These are phyloP conservation scores for Crithidia brevicula DNA, from an alignment of 208 protist genomes.

Conservation along the genomic window DNA sequence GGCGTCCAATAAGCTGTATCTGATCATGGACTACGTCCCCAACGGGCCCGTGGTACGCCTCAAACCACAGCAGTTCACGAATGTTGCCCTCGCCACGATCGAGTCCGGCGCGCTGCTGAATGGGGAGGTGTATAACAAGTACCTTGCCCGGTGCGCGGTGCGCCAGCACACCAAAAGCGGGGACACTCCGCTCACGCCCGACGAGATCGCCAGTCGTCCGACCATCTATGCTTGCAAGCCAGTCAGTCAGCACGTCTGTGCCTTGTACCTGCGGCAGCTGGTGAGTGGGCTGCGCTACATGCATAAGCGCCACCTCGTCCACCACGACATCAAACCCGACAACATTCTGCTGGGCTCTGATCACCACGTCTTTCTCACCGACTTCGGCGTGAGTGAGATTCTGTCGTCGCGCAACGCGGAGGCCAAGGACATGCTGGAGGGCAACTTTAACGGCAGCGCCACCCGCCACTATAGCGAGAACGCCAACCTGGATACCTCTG, in stretches of 20 bases:
- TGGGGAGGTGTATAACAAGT: conserved; percentile 37
- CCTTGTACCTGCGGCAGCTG: conserved; percentile 72
- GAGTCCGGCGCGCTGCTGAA: conserved; percentile 38
- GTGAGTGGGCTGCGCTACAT: conserved; percentile 78
- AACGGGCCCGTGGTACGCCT: conserved; percentile 74
- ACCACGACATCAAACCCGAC: conserved; percentile 87
- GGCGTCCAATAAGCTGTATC: conserved; percentile 82
- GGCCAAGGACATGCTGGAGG: conserved; percentile 13
- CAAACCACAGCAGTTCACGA: conserved; percentile 38
- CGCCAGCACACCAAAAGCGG: conserved; percentile 27
- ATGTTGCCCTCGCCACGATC: conserved; percentile 28
- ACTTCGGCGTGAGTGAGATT: conserved; percentile 85
- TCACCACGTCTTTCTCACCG: conserved; percentile 65
- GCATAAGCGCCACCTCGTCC: conserved; percentile 73
- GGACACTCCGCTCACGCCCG: conserved; percentile 25
- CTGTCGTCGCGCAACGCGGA: conserved; percentile 19
- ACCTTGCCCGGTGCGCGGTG: conserved; percentile 44
- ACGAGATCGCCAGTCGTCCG: conserved; percentile 35
- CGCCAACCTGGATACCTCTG: too few relatives aligned
- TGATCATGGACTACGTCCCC: conserved; percentile 93
- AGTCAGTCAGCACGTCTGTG: conserved; percentile 42
- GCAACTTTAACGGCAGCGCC: conserved; percentile 3
- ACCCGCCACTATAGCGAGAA: background rate
- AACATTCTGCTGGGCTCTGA: conserved; percentile 71
- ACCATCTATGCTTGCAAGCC: conserved; percentile 51